A percentile compares a stretch with the other conserved stretches of the same genome.
Conservation (phyloP, 1,284 basidiomycete genomes). For the Cutaneotrichosporon dermatis region DNA sequence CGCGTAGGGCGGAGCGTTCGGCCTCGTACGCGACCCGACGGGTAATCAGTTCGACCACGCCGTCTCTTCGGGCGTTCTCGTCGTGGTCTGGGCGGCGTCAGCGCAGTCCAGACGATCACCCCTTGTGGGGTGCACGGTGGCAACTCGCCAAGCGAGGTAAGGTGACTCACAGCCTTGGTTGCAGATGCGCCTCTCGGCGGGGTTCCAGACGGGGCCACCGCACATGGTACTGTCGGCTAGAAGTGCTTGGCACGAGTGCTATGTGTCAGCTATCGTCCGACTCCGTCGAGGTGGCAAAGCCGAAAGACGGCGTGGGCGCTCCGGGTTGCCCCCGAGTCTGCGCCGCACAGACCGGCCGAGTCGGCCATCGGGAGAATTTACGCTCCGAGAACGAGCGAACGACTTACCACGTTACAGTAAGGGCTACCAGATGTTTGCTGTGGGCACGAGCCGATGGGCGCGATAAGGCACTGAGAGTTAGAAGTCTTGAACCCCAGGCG, state of each 20-base stretch:
- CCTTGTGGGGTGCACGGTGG: too few relatives aligned
- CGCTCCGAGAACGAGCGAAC: background rate
- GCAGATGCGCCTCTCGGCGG: slow-evolving; percentile 15
- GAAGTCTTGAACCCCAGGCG: too few relatives aligned
- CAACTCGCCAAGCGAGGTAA: too few relatives aligned
- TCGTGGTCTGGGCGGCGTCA: slow-evolving; percentile 8
- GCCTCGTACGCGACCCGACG: slow-evolving; percentile 7
- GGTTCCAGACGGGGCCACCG: slow-evolving; percentile 12
- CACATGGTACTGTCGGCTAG: slow-evolving; percentile 23
- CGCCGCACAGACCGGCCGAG: background rate
- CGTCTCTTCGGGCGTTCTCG: slow-evolving; percentile 15
- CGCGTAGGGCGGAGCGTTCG: background rate
- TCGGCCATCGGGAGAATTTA: background rate
- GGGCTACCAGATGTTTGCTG: slow-evolving; percentile 2
- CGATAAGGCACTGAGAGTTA: background rate
- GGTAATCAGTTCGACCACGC: slow-evolving; percentile 11
- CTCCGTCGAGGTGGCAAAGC: too few relatives aligned
- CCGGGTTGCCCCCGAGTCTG: too few relatives aligned
- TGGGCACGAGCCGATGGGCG: background rate
- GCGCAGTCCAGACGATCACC: too few relatives aligned
- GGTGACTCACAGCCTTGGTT: slow-evolving; percentile 21
- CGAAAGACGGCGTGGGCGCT: too few relatives aligned
- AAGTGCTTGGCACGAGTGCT: slow-evolving; percentile 18
- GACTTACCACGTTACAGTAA: slow-evolving; percentile 13
- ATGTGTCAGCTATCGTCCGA: too few relatives aligned